A percentile compares a stretch with the other conserved stretches of the same genome.
Conservation (phyloP, 2,329 filamentous ascomycete genomes). For the Diaporthe sp. region DNA sequence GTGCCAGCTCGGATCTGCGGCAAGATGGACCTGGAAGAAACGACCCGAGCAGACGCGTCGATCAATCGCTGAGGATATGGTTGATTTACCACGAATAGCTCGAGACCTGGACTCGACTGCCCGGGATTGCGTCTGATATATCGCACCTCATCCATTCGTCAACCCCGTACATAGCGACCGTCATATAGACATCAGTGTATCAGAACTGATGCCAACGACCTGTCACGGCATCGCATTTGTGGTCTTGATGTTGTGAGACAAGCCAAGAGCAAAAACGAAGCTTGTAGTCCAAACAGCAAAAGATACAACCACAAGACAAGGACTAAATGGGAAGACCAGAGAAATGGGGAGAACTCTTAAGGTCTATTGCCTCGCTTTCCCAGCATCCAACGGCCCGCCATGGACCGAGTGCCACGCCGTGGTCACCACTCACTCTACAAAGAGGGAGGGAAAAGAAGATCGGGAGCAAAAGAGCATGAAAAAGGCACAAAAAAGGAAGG, state of each 20-base stretch:
- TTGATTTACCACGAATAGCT: background rate
- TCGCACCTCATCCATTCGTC: background rate
- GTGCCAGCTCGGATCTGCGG: background rate
- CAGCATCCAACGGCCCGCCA: too few relatives aligned
- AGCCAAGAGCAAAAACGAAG: background rate
- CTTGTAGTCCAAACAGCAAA: background rate
- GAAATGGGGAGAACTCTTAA: too few relatives aligned
- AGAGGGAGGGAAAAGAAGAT: too few relatives aligned
- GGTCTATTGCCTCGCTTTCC: too few relatives aligned
- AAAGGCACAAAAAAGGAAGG: background rate
- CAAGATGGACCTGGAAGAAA: background rate
- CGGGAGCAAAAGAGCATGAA: background rate
- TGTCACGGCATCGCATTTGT: background rate
- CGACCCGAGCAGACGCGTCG: background rate
- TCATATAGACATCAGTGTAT: background rate
- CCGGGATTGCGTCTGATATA: background rate
- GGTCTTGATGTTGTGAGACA: background rate
- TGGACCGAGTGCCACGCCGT: too few relatives aligned
- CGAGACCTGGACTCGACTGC: background rate
- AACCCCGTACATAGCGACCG: background rate
- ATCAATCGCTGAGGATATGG: background rate
- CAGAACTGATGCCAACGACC: background rate
- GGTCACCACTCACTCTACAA: too few relatives aligned
- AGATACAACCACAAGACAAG: background rate
- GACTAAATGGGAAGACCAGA: too few relatives aligned